phyloP scores from a whole-genome alignment of 2,329 filamentous ascomycete species.

The Xylaria sp. region DNA sequence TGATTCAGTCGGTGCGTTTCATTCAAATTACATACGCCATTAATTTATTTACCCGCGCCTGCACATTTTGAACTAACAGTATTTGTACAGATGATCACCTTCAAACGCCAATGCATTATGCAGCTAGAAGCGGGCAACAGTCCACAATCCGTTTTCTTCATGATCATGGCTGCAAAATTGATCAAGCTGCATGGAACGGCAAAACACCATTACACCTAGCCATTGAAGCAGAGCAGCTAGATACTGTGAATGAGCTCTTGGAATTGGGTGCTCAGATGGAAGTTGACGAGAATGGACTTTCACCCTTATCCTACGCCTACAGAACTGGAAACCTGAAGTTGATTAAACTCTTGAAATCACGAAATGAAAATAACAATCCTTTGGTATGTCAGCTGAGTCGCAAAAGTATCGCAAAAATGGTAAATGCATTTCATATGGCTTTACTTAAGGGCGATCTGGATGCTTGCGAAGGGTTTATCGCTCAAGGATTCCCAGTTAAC shows the following conservation, averaged over 20 bases:
- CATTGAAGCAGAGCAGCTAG: background rate
- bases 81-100: slow-evolving; percentile 2
- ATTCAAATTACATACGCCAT: background rate
- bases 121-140: background rate
- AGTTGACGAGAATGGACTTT: background rate
- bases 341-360: background rate
- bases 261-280: slow-evolving; percentile 1
- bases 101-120: slow-evolving; percentile 8
- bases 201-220: background rate
- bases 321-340: background rate
- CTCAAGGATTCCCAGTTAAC: background rate
- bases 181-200: background rate
- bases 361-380: background rate
- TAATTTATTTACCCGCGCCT: background rate
- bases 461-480: background rate
- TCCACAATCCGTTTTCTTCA: background rate
- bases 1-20: background rate
- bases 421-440: background rate
- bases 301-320: slow-evolving; percentile 1
- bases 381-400: background rate
- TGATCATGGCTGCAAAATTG: background rate
- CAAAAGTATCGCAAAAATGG: background rate
- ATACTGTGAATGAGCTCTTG: background rate
- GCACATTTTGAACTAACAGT: background rate
- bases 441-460: background rate